Conservation (phyloP, 805 yeast species). For the Cyberlindnera samutprakarnensis region DNA sequence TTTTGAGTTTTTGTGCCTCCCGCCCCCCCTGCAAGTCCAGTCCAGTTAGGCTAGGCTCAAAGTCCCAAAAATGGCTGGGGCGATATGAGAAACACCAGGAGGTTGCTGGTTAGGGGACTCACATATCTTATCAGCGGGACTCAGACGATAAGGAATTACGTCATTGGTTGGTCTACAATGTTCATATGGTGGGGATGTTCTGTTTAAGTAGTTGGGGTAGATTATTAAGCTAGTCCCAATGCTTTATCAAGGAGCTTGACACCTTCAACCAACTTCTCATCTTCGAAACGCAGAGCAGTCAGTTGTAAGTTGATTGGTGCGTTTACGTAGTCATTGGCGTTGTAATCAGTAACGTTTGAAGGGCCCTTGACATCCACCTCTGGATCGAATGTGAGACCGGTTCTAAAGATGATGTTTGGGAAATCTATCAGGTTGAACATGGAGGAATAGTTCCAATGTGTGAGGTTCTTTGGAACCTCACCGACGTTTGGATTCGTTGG, state of each 20-base stretch:
- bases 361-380: slow-evolving; percentile 40
- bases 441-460: slow-evolving; percentile 76
- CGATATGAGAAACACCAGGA: no score
- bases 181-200: no score
- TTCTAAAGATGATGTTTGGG: slow-evolving; percentile 60
- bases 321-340: slow-evolving; percentile 23
- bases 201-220: no score
- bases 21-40: no score
- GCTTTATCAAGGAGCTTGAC: slow-evolving; percentile 31
- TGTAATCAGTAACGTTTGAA: slow-evolving; percentile 10
- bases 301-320: slow-evolving; percentile 49
- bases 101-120: neutral
- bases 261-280: slow-evolving; percentile 43
- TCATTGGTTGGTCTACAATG: no score
- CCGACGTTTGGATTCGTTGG: slow-evolving; percentile 68
- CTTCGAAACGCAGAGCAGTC: slow-evolving; percentile 41
- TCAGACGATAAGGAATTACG: no score
- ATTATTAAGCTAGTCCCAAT: no score
- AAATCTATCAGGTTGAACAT: slow-evolving; percentile 66
- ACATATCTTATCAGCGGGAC: no score
- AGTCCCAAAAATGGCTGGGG: no score
- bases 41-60: no score
- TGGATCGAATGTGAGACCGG: slow-evolving; percentile 56
- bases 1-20: no score
- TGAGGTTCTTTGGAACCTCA: slow-evolving; percentile 53